These are phyloP conservation scores for Cydonia oblonga DNA, from an alignment of 331 rosid species.

Conservation along the genomic window DNA sequence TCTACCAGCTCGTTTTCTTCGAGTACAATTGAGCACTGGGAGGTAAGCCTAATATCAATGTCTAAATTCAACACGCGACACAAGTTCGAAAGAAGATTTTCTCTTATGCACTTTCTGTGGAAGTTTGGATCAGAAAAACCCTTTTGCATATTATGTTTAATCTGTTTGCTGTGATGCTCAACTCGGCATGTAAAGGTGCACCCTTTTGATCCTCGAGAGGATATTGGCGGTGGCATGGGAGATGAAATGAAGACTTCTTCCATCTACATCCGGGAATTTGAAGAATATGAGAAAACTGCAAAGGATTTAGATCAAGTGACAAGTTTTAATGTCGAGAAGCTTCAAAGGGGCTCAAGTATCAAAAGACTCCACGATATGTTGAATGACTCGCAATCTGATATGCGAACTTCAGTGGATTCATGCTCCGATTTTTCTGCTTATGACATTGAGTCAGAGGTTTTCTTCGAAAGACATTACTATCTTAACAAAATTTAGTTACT, in stretches of 20 bases:
- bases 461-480: conserved; percentile 1
- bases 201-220: conserved; percentile 25
- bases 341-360: conserved; percentile 21
- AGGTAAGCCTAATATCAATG: conserved; percentile 25
- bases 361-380: conserved; percentile 25
- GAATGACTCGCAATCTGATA: conserved; percentile 21
- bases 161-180: conserved; percentile 10
- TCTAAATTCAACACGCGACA: not conserved
- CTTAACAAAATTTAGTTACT: no score
- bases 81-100: not conserved
- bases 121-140: no score
- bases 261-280: conserved; percentile 17
- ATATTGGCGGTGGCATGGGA: not conserved
- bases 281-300: conserved; percentile 15
- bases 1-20: not conserved
- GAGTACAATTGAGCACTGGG: conserved; percentile 15
- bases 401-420: conserved; percentile 26
- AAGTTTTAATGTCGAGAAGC: conserved; percentile 8
- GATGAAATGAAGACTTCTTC: conserved; percentile 2
- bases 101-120: not conserved
- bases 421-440: conserved; percentile 19
- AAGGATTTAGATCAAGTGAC: conserved; percentile 9
- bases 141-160: not conserved
- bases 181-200: conserved; percentile 48
- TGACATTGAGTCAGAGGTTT: conserved; percentile 30